A percentile compares a stretch with the other conserved stretches of the same genome.
These are phyloP conservation scores for Macrocybe gigantea DNA, from an alignment of 768 basidiomycete species.

Conservation along the genomic window DNA sequence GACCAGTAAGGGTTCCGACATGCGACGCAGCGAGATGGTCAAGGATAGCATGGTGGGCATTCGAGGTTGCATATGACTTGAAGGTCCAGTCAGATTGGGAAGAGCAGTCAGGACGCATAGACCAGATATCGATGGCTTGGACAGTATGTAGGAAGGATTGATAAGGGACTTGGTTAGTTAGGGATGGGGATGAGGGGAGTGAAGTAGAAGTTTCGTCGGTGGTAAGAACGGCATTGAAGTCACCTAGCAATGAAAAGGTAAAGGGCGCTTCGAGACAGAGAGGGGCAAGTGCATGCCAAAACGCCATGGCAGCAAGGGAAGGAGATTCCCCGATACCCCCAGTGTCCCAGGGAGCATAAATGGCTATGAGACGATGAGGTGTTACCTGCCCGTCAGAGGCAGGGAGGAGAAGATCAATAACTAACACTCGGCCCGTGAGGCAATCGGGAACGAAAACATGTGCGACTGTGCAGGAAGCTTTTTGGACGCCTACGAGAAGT, in stretches of 20 bases:
- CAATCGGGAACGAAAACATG: background rate
- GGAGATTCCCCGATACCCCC: conserved; percentile 6
- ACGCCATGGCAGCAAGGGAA: background rate
- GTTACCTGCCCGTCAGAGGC: conserved; percentile 9
- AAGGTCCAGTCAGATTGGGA: background rate
- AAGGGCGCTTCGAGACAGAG: background rate
- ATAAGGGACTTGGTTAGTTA: background rate
- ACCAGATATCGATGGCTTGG: background rate
- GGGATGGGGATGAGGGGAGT: background rate
- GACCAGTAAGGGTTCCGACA: background rate
- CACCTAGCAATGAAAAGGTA: conserved; percentile 14
- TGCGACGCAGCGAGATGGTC: conserved; percentile 1
- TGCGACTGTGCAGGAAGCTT: conserved; percentile 4
- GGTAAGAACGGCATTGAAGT: conserved; percentile 11
- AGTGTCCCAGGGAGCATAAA: conserved; percentile 22
- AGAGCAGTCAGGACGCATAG: background rate
- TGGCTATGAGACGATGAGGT: conserved; percentile 15
- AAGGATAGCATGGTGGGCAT: background rate
- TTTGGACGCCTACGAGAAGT: conserved; percentile 5
- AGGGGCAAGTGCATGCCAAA: conserved; percentile 10
- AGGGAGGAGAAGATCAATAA: conserved; percentile 13
- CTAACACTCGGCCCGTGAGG: conserved; percentile 14
- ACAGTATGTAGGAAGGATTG: background rate
- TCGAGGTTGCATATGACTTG: background rate
- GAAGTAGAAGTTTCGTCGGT: conserved; percentile 2